Base-by-base conservation (phyloP, 2,329 filamentous ascomycete species). In the Venturia asperata region DNA sequence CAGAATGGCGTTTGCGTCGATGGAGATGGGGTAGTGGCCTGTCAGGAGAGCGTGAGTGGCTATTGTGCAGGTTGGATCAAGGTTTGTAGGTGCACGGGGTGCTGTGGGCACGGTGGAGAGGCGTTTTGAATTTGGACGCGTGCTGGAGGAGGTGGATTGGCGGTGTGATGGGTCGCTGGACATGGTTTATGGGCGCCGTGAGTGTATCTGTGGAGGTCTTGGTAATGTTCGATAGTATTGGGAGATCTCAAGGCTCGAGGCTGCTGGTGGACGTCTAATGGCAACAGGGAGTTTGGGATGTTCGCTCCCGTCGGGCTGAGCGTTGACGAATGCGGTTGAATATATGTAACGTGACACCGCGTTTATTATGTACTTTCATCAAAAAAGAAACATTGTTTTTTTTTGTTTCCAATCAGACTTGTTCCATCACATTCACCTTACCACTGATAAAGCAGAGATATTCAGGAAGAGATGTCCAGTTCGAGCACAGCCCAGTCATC, bases 1-100 rank as follows among this genome's bases (percentile, higher is more conserved):
- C n/a, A 99, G 78, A 7, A 97, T 84, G 3, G 86, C 87, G 72
- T 91, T 87, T 30, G 89, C 82, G 65, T 87, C 87, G 68, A 97
- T 86, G 56, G 85, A 87, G 68, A 99, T 90, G 1, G 86, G 87
- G 73, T 95, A 84, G 2, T 84, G 86, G 68, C 94, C 94, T n/a
- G 77, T 85, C 21, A 81, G 71, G 43, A 77, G 73, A 3, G 77
- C 79, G 69, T 80, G 79, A 52, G 80, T 77, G 5, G 79, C 78
- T 63, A 83, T 75, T 62, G 81, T 75, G 63, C 78, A 79, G 4
- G 75, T 73, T 41, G 78, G 75, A 72, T 83, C 78, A 68, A 82
- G 74, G 65, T 72, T 73, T 67, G 71, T 75, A 63, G 70, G 76
- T 30, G 78, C 77, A 67, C 74, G 76, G 30, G 72, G 74, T 66